phyloP scores from a whole-genome alignment of 257 asterid genomes.

The Salvia splendens region DNA sequence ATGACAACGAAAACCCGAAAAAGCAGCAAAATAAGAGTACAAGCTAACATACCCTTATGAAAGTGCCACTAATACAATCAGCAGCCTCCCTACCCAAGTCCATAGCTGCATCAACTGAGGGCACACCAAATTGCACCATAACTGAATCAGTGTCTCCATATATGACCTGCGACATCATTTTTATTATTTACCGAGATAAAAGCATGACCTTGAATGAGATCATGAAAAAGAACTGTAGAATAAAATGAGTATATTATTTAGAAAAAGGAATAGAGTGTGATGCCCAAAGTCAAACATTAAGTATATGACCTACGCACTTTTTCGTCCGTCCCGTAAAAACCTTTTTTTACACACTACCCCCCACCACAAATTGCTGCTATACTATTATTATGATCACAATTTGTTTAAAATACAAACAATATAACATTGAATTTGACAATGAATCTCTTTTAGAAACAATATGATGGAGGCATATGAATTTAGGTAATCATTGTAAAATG shows the following conservation, averaged over 20 bases:
- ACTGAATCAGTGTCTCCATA: conserved; percentile 99
- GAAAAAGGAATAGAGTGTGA: not conserved
- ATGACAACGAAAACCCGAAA: conserved; percentile 21
- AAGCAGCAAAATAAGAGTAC: conserved; percentile 21
- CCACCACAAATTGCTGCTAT: not conserved
- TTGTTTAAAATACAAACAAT: too few relatives aligned
- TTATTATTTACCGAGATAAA: conserved; percentile 20
- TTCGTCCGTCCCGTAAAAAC: too few relatives aligned
- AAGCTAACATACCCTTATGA: conserved; percentile 59
- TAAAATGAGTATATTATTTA: conserved; percentile 1
- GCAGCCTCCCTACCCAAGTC: conserved; percentile 96
- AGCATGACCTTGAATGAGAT: conserved; percentile 23
- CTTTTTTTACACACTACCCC: too few relatives aligned
- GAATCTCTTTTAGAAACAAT: not conserved
- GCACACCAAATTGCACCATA: conserved; percentile 97
- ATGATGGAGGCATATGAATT: not conserved
- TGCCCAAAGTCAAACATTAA: not conserved
- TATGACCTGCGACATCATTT: conserved; percentile 62
- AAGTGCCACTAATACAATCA: conserved; percentile 83
- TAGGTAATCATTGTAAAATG: not conserved
- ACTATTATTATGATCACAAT: not conserved
- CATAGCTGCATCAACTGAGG: conserved; percentile 94
- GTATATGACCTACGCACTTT: not conserved
- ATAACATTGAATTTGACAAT: not conserved
- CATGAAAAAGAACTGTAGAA: not conserved